Evolutionary conservation across 805 yeast genomes (phyloP).

Genomic region (Starmera pachycereana): DNA sequence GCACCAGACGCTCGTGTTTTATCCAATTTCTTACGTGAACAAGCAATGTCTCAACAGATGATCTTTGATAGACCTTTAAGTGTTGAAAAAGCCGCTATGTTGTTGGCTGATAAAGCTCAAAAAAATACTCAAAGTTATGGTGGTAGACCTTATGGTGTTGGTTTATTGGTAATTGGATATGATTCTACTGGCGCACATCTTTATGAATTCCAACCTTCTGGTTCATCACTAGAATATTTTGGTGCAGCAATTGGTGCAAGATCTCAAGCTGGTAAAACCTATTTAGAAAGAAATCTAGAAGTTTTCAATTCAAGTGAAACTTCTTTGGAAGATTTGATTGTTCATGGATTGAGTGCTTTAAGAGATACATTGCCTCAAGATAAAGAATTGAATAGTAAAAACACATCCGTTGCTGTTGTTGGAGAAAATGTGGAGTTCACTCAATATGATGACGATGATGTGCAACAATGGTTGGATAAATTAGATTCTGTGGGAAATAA

Average conservation of each 20-base stretch:
- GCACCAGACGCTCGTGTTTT: conserved; percentile 97
- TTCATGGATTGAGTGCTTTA: conserved; percentile 80
- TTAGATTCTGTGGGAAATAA: conserved; percentile 57
- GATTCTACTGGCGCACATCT: conserved; percentile 94
- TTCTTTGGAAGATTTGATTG: conserved; percentile 62
- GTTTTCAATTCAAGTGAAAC: conserved; percentile 39
- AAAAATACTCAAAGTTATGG: conserved; percentile 94
- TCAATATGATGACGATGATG: conserved; percentile 74
- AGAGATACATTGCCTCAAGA: conserved; percentile 94
- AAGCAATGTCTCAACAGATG: conserved; percentile 80
- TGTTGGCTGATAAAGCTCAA: conserved; percentile 95
- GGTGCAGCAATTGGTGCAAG: conserved; percentile 98
- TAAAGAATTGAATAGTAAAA: conserved; percentile 73
- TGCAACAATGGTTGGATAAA: conserved; percentile 70
- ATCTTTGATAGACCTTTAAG: conserved; percentile 80
- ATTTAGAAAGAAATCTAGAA: conserved; percentile 78
- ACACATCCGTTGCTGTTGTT: conserved; percentile 90
- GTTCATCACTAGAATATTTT: conserved; percentile 80
- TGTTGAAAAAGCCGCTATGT: conserved; percentile 69
- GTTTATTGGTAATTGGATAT: conserved; percentile 78
- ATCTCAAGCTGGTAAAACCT: conserved; percentile 97
- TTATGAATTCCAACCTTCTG: conserved; percentile 93
- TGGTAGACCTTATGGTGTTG: conserved; percentile 97
- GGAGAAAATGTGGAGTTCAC: conserved; percentile 70
- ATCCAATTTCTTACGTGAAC: conserved; percentile 80